These are phyloP conservation scores for Kwoniella sp. DNA, from an alignment of 768 basidiomycete species.

Conservation along the genomic window DNA sequence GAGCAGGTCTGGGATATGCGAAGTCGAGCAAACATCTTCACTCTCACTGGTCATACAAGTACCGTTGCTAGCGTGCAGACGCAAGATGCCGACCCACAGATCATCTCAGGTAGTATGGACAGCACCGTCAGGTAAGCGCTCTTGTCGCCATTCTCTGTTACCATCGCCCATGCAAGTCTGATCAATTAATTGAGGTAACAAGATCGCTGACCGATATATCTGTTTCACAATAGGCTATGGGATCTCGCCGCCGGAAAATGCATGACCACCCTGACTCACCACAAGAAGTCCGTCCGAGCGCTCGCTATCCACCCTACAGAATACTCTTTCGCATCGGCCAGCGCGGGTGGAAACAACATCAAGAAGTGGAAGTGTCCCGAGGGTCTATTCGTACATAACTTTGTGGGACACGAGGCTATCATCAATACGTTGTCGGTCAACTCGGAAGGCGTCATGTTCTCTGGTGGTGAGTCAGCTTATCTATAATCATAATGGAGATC, in stretches of 20 bases:
- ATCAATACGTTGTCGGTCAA: conserved; percentile 95
- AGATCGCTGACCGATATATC: conserved; percentile 14
- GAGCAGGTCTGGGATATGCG: conserved; percentile 91
- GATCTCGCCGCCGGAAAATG: conserved; percentile 97
- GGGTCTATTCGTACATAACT: conserved; percentile 93
- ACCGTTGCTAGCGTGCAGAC: conserved; percentile 95
- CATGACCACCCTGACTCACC: conserved; percentile 94
- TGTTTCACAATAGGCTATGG: conserved; percentile 66
- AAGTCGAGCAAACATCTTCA: conserved; percentile 92
- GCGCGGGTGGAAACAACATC: conserved; percentile 98
- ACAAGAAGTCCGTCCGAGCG: conserved; percentile 95
- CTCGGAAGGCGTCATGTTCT: conserved; percentile 93
- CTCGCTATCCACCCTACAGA: conserved; percentile 94
- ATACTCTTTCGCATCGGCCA: conserved; percentile 92
- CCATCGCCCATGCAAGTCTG: too few relatives aligned
- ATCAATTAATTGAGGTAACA: conserved; percentile 11
- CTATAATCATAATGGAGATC: too few relatives aligned
- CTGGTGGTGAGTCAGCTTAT: conserved; percentile 77
- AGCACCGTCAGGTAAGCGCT: conserved; percentile 77
- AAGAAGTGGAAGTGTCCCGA: conserved; percentile 99
- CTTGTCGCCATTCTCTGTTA: neutral
- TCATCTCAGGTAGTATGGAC: conserved; percentile 98
- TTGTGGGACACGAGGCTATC: conserved; percentile 93
- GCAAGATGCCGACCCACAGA: conserved; percentile 95
- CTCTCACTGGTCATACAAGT: conserved; percentile 87